These are phyloP conservation scores for Gelatoporia subvermispora DNA, from an alignment of 768 basidiomycete species.

Conservation along the genomic window DNA sequence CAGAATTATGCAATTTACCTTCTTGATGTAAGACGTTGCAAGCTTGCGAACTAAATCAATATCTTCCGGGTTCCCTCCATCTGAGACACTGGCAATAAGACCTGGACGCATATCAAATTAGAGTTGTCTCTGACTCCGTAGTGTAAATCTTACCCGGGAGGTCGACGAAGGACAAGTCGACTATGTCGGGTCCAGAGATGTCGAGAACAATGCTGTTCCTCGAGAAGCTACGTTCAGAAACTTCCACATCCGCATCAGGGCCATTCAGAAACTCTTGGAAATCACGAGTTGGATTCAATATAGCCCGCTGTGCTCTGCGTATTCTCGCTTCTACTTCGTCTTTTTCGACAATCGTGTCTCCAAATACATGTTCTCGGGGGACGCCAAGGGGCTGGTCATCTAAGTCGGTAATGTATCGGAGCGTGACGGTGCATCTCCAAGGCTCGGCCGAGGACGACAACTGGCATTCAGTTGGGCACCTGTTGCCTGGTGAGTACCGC, in stretches of 20 bases:
- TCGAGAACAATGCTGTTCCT: conserved; percentile 24
- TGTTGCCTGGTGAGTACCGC: conserved; percentile 1
- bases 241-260: conserved; percentile 6
- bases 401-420: conserved; percentile 25
- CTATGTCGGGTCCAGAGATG: conserved; percentile 24
- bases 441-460: conserved; percentile 20
- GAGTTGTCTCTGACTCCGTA: not conserved
- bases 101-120: conserved; percentile 32
- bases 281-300: conserved; percentile 48
- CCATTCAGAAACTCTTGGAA: conserved; percentile 33
- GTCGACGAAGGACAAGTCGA: conserved; percentile 29
- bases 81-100: conserved; percentile 40
- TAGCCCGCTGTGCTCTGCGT: conserved; percentile 58
- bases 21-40: conserved; percentile 50
- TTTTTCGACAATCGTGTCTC: conserved; percentile 42
- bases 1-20: conserved; percentile 53
- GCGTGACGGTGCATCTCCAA: conserved; percentile 30
- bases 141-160: conserved; percentile 21
- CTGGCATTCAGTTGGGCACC: conserved; percentile 35
- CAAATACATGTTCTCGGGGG: conserved; percentile 31
- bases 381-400: conserved; percentile 20
- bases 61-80: conserved; percentile 45
- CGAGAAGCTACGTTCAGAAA: conserved; percentile 22
- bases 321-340: conserved; percentile 59
- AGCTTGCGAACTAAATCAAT: conserved; percentile 56